Percentiles rank a stretch among this genome's conserved stretches.
Evolutionary conservation across 495 filamentous ascomycete species (phyloP).

Genomic region (Annulohypoxylon moriforme): DNA sequence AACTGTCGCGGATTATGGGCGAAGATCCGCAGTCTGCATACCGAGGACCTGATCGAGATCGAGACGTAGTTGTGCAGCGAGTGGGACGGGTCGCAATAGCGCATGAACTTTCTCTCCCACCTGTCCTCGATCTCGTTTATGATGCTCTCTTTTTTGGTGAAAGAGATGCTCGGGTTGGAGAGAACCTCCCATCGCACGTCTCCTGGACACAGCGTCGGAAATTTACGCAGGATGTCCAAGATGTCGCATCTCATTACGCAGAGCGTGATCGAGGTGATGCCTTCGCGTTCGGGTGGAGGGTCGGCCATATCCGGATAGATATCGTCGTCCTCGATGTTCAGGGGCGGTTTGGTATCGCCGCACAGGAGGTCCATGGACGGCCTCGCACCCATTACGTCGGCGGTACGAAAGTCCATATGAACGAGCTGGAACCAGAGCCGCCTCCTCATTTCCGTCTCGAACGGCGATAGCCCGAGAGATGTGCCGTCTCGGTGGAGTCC

Average conservation of each 20-base stretch:
- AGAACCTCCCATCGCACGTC: conserved; percentile 49
- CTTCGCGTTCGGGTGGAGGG: conserved; percentile 37
- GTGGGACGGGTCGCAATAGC: conserved; percentile 31
- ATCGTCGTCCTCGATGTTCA: conserved; percentile 56
- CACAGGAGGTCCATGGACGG: conserved; percentile 60
- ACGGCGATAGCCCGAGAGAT: conserved; percentile 52
- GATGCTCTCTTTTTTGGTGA: conserved; percentile 44
- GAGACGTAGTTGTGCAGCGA: conserved; percentile 51
- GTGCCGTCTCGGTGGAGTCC: conserved; percentile 61
- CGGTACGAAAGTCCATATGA: conserved; percentile 55
- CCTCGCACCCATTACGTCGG: conserved; percentile 59
- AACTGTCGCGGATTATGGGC: conserved; percentile 48
- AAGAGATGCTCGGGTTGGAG: conserved; percentile 55
- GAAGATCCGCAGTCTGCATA: conserved; percentile 50
- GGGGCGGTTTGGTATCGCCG: conserved; percentile 42
- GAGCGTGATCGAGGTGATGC: conserved; percentile 29
- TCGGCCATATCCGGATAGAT: conserved; percentile 46
- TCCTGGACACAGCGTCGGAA: neutral
- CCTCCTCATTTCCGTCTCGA: conserved; percentile 52
- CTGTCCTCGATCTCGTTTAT: conserved; percentile 28
- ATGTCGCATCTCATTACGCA: conserved; percentile 43
- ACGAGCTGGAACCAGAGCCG: conserved; percentile 54
- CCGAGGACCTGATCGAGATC: conserved; percentile 52
- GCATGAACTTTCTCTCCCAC: conserved; percentile 26
- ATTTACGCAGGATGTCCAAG: conserved; percentile 16